Base-by-base conservation (phyloP, 345 rosid species). In the Noccaea caerulescens region DNA sequence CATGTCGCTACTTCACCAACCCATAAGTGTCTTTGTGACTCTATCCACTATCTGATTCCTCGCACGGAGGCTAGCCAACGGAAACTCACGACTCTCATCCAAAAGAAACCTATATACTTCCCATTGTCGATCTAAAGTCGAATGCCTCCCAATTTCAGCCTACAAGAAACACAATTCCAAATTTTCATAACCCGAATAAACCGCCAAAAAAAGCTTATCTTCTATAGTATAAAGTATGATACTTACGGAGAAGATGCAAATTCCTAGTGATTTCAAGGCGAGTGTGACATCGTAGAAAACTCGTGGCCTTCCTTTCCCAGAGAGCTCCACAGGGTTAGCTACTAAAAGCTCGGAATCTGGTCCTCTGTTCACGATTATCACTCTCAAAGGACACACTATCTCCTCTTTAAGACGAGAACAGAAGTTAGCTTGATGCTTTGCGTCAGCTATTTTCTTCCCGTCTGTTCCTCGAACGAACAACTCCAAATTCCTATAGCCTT, bases 31-130 rank as follows among this genome's bases (percentile, higher is more conserved):
- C 75, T 82, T 80, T 67, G 82, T 73, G 2, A 86, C 96, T 72
- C 71, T 84, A 61, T 89, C 84, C 54, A 83, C 93, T 66, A 85
- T 68, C 69, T 80, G 84, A 68, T 69, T 81, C 63, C 91, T 80
- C 11, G 85, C 82, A 58, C 39, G 76, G 11, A 32, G 68, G 68
- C 81, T 84, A 49, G 84, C 79, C 57, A 87, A 68, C 4, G 85
- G 85, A 52, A 80, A 79, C 37, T 85, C 89, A 11, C 56, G 66
- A 67, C 72, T 83, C 70, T 89, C 93, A 36, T 82, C 85, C 76
- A 89, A 64, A 52, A 87, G 93, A 77, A 89, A 86, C 50, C 96
- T 84, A 76, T 87, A 87, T 37, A 87, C 89, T 84, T 87, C 93
- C 96, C 93, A 89, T 58, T 89, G 85, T 5, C 88, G 68, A 53